Conservation (phyloP, 2,329 filamentous ascomycete species). For the Alternaria sp. region DNA sequence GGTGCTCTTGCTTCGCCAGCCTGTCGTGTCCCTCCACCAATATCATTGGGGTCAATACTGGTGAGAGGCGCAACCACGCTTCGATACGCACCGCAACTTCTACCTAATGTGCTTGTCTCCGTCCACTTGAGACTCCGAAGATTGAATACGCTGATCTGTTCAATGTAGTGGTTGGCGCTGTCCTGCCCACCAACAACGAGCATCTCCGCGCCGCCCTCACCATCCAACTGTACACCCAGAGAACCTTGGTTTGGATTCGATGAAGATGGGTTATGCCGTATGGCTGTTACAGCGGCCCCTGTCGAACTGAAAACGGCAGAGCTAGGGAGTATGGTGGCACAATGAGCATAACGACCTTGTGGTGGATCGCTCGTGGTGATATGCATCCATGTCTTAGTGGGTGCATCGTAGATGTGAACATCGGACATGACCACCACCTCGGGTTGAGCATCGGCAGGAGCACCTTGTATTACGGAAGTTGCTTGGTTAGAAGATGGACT, state of each 20-base stretch:
- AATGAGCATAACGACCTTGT: conserved; percentile 95
- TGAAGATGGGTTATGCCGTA: conserved; percentile 87
- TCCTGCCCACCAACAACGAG: conserved; percentile 96
- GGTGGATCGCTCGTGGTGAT: conserved; percentile 82
- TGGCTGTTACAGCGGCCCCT: conserved; percentile 81
- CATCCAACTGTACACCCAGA: conserved; percentile 88
- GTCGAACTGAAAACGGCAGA: conserved; percentile 86
- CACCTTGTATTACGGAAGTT: conserved; percentile 48
- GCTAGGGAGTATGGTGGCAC: conserved; percentile 89
- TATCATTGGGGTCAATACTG: conserved; percentile 68
- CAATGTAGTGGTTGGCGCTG: conserved; percentile 97
- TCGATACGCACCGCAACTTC: conserved; percentile 94
- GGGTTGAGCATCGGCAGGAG: conserved; percentile 70
- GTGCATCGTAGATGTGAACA: conserved; percentile 92
- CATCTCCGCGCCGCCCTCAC: conserved; percentile 93
- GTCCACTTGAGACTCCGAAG: conserved; percentile 95
- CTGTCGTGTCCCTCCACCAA: conserved; percentile 65
- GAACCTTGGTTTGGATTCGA: conserved; percentile 86
- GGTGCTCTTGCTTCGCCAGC: conserved; percentile 52
- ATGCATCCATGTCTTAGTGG: conserved; percentile 82
- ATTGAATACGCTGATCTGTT: conserved; percentile 98
- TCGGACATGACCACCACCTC: conserved; percentile 98
- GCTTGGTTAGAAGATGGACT: conserved; percentile 55
- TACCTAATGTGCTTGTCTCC: conserved; percentile 82
- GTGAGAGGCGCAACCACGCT: conserved; percentile 90